A percentile compares a stretch with the other conserved stretches of the same genome.
These are phyloP conservation scores for Fusarium cicatricum DNA, from an alignment of 2,329 filamentous ascomycete species.

Conservation along the genomic window DNA sequence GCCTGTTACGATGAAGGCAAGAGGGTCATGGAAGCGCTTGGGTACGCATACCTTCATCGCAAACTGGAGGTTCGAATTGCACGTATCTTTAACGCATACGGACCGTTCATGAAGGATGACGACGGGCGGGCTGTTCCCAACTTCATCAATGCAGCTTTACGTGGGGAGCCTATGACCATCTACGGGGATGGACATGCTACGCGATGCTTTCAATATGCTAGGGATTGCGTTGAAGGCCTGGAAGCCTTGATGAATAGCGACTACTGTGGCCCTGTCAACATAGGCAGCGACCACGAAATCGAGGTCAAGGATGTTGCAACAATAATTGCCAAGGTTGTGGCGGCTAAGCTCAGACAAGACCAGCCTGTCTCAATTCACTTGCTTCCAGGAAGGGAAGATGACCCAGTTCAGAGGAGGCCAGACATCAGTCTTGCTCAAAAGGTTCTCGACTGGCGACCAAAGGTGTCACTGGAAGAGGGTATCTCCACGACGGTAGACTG, in stretches of 20 bases:
- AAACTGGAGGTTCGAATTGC: constrained; percentile 35
- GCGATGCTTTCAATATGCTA: constrained; percentile 21
- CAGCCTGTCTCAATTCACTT: constrained; percentile 12
- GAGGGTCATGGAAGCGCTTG: constrained; percentile 49
- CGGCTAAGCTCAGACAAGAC: constrained; percentile 10
- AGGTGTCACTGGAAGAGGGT: constrained; percentile 19
- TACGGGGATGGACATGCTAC: constrained; percentile 31
- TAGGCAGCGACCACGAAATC: constrained; percentile 30
- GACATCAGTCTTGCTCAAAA: constrained; percentile 20
- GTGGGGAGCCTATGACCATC: constrained; percentile 25
- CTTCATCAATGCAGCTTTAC: constrained; percentile 30
- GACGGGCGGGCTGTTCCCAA: constrained; percentile 32
- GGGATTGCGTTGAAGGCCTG: constrained; percentile 20
- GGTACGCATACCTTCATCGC: constrained; percentile 41
- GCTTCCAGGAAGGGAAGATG: constrained; percentile 28
- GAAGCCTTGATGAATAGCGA: constrained; percentile 33
- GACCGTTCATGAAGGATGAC: constrained; percentile 18
- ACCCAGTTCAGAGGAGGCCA: constrained; percentile 25
- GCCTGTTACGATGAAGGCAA: constrained; percentile 55
- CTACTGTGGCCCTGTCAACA: constrained; percentile 22
- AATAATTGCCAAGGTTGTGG: constrained; percentile 25
- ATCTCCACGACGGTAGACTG: constrained; percentile 27
- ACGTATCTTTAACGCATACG: constrained; percentile 34
- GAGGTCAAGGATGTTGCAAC: constrained; percentile 24
- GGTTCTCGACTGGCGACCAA: constrained; percentile 23